These are phyloP conservation scores for Monoraphidium neglectum DNA, from an alignment of 139 green algal species.

Conservation along the genomic window DNA sequence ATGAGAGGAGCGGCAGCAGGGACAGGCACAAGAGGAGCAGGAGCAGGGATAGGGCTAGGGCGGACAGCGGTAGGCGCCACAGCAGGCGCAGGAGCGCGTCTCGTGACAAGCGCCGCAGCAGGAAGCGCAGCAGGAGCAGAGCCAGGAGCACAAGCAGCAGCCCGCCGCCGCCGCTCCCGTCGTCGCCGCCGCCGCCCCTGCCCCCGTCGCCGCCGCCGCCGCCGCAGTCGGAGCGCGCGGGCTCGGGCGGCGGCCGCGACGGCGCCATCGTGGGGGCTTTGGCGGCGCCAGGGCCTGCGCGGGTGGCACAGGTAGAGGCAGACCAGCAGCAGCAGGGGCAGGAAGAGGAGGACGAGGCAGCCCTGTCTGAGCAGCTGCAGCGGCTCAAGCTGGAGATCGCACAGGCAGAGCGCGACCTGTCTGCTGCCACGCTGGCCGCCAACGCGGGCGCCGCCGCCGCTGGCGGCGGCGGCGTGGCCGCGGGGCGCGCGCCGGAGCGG, in stretches of 20 bases:
- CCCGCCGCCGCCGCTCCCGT: background rate
- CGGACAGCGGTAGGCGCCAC: slow-evolving; percentile 6
- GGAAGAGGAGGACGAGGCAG: background rate
- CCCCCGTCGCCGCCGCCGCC: background rate
- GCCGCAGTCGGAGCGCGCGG: background rate
- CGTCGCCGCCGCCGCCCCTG: background rate
- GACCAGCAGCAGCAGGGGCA: slow-evolving; percentile 8
- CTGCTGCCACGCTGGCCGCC: background rate
- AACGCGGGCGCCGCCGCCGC: slow-evolving; percentile 1
- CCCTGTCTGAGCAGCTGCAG: slow-evolving; percentile 6
- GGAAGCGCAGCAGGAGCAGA: slow-evolving; percentile 8
- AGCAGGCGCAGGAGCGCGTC: slow-evolving; percentile 24
- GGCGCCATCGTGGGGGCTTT: no score
- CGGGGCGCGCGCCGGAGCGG: slow-evolving; percentile 24
- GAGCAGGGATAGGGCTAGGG: background rate
- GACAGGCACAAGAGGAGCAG: slow-evolving; percentile 10
- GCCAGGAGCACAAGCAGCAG: background rate
- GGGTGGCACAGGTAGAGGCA: background rate
- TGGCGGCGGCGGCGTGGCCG: slow-evolving; percentile 14
- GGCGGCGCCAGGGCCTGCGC: no score
- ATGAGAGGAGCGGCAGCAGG: background rate
- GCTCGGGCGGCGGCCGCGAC: slow-evolving; percentile 8
- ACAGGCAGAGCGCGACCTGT: background rate
- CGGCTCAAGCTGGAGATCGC: slow-evolving; percentile 28
- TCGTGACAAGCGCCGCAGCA: no score